Evolutionary conservation across 768 basidiomycete genomes (phyloP).

Genomic region (Tricholoma saponaceum): DNA sequence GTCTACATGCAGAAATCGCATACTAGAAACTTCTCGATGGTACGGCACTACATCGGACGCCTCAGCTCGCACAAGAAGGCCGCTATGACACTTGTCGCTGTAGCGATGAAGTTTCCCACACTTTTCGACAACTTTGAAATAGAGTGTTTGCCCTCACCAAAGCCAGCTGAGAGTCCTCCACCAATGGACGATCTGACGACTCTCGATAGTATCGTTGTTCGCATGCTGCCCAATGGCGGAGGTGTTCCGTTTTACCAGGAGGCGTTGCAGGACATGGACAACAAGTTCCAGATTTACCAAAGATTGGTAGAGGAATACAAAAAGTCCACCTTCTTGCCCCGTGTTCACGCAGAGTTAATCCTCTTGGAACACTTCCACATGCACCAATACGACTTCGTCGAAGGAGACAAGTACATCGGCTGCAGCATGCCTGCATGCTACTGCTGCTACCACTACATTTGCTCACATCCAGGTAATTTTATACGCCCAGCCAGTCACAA

Average conservation of each 20-base stretch:
- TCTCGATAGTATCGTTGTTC: neutral
- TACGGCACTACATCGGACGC: neutral
- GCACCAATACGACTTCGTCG: neutral
- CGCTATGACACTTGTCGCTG: neutral
- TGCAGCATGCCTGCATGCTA: conserved; percentile 1
- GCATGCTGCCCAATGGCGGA: neutral
- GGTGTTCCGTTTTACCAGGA: neutral
- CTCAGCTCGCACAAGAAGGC: neutral
- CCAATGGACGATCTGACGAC: neutral
- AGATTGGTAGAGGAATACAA: neutral
- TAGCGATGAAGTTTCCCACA: neutral
- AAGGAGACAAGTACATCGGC: neutral
- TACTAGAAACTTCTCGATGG: neutral
- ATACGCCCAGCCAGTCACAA: neutral
- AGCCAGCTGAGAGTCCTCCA: neutral
- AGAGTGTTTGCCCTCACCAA: neutral
- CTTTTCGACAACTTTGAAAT: neutral
- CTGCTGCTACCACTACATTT: conserved; percentile 1
- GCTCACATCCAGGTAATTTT: neutral
- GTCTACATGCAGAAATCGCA: neutral
- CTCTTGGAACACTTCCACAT: neutral
- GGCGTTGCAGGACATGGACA: neutral
- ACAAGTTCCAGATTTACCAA: neutral
- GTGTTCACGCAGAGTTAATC: neutral
- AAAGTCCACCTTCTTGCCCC: neutral